A percentile compares a stretch with the other conserved stretches of the same genome.
Evolutionary conservation across 1,284 basidiomycete species (phyloP).

Genomic region (Coniferiporia sulphurascens): DNA sequence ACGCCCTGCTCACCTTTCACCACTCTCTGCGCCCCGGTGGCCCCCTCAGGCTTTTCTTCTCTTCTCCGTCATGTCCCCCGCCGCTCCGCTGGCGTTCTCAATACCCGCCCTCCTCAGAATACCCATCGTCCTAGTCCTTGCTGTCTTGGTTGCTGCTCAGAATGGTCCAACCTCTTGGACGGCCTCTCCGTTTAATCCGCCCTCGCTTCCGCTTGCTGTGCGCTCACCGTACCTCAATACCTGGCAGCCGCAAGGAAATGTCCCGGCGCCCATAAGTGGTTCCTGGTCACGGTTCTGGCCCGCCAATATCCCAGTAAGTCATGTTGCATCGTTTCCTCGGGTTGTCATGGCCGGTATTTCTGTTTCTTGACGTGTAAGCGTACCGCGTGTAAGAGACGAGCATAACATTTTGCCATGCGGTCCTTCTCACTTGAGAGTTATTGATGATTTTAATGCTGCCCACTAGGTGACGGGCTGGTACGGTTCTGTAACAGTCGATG

Average conservation of each 20-base stretch:
- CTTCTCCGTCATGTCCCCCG: too few relatives aligned
- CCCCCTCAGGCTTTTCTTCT: too few relatives aligned
- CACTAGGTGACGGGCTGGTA: slow-evolving; percentile 32
- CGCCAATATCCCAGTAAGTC: not conserved
- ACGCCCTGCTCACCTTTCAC: too few relatives aligned
- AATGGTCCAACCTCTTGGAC: slow-evolving; percentile 11
- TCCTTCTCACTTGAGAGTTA: not conserved
- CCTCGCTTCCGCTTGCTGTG: slow-evolving; percentile 11
- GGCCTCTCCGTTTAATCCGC: slow-evolving; percentile 14
- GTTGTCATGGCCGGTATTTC: not conserved
- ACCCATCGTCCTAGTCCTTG: not conserved
- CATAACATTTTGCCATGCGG: not conserved
- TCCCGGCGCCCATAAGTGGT: not conserved
- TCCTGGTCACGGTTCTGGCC: not conserved
- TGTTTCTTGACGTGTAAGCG: too few relatives aligned
- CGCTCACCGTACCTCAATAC: slow-evolving; percentile 15
- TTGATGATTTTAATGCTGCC: not conserved
- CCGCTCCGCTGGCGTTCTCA: not conserved
- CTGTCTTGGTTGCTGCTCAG: slow-evolving; percentile 2
- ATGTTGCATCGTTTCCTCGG: too few relatives aligned
- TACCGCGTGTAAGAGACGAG: not conserved
- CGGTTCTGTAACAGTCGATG: slow-evolving; percentile 35
- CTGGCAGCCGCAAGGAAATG: slow-evolving; percentile 13
- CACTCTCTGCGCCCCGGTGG: too few relatives aligned
- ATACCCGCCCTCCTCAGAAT: not conserved